Evolutionary conservation across 2,329 filamentous ascomycete genomes (phyloP), one percentile per base, ranked within the genome.

Genomic region (Fusarium pilosicola): DNA sequence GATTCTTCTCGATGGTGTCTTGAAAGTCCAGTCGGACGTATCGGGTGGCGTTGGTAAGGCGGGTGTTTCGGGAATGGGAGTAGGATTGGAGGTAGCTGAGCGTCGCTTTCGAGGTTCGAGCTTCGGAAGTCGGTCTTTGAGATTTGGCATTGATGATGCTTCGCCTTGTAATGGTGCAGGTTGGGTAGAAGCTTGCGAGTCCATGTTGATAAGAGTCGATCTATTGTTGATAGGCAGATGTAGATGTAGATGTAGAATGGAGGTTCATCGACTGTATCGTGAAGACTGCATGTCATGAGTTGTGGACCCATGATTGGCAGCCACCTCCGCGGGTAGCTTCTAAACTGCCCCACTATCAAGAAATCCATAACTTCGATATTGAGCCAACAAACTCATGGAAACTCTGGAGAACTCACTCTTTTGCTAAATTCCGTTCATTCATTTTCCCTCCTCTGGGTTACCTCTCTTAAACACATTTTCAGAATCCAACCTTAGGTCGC

Each of bases 31-130:
- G 51, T 84, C 86, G 59, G 88, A 86, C 45, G 88, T 85, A 70
- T 90, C 87, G 67, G 92, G 91, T 24, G 92, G 91, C 52, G 90
- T 82, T 39, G 94, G 91, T 14, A 98, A 87, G 44, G 87, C 80
- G 54, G 95, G 95, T 34, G 95, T 97, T 75, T 89, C 86, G 68
- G 95, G 95, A 51, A 93, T 86, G 70, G 94, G 92, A 32, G 85
- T 83, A 34, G 86, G 84, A 77, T 90, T 92, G 49, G 87, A 80
- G 34, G 86, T 82, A 70, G 84, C 81, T 68, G 84, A 79, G 68
- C 87, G 86, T 68, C 88, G 87, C 68, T 87, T 87, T 67, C 92
- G 89, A 36, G 92, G 90, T 78, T 92, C 88, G 69, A 94, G 86
- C 79, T 90, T 93, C 38, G 92, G 92, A 46, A 94, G 87, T 69